These are phyloP conservation scores for Takakia lepidozioides DNA, from an alignment of 225 moss, liverwort and hornwort genomes.

Conservation along the genomic window DNA sequence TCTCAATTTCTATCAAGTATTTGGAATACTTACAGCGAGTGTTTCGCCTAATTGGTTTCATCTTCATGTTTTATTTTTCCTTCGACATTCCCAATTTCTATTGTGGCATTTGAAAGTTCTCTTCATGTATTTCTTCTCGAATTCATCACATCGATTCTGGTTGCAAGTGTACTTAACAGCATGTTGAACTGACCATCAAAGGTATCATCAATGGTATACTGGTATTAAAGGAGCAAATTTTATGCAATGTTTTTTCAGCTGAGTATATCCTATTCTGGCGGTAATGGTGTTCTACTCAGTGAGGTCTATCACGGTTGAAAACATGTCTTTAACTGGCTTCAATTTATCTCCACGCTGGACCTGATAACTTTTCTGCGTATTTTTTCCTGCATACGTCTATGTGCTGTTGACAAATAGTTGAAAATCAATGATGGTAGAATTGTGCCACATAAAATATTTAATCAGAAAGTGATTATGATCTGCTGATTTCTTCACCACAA, in stretches of 20 bases:
- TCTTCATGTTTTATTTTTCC: background rate
- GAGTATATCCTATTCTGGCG: background rate
- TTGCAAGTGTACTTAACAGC: background rate
- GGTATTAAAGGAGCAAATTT: background rate
- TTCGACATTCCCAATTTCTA: too few species aligned
- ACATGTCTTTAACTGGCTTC: background rate
- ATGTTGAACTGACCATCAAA: background rate
- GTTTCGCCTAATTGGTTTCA: background rate
- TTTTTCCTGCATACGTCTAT: background rate
- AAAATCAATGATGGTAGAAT: background rate
- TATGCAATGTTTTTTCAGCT: background rate
- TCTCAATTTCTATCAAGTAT: background rate
- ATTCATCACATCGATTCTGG: background rate
- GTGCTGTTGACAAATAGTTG: background rate
- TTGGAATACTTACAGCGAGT: background rate
- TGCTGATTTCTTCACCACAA: too few species aligned
- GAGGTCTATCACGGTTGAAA: background rate
- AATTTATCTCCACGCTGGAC: background rate
- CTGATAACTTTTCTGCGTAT: background rate
- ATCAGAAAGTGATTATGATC: too few species aligned
- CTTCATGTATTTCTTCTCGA: too few species aligned
- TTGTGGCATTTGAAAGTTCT: too few species aligned
- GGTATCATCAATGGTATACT: background rate
- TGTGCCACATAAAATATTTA: background rate
- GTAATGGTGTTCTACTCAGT: slow-evolving; percentile 1